Evolutionary conservation across 352 stramenopile genomes (phyloP), one percentile per base, ranked within the genome.

Genomic region (Globisporangium yorkense): DNA sequence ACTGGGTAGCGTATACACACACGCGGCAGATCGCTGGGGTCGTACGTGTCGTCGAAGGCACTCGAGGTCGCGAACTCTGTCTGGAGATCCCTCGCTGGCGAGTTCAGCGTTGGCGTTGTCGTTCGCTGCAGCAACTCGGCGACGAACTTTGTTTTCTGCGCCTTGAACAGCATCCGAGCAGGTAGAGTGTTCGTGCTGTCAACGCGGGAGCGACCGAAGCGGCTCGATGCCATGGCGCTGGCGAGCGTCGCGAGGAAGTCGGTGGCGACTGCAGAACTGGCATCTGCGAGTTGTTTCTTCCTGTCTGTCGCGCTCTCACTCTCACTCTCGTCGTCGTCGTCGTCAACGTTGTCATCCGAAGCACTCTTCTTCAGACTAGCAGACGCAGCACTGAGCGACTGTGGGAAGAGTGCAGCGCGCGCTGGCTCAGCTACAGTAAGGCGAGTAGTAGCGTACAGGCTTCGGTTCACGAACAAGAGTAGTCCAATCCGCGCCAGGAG

Each of bases 381-480:
- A 8, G 35, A 37, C 20, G 5, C 18, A 48, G 4, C 7, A 37
- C 15, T 3, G 1, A 31, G 35, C 1, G 24, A 15, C 31, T 21
- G 45, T 24, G 33, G 29, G 8, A 62, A 31, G 24, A 54, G 29
- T 12, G 48, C 18, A n/a, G 48, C 41, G 3, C 54, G 45, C 29
- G 48, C 31, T 4, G 18, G 62, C 54, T 68, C 61, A 18, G 65
- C 20, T 3, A 86, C 53, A 3, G 74, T 56, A 31, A 85, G 37
- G 1, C 74, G 78, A 51, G 75, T 46, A 9, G 72, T 54, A 44
- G 60, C 68, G 43, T 71, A 80, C 5, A 80, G 48, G 49, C 67
- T 74, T 7, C 68, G 67, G 37, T 88, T 88, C 10, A 84, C 43
- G 18, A 72, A 56, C 31, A 87, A 46, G 10, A 88, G 57, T 27